Evolutionary conservation across 192 early-diverging fungal species (phyloP).

Genomic region (Thamnidium elegans): DNA sequence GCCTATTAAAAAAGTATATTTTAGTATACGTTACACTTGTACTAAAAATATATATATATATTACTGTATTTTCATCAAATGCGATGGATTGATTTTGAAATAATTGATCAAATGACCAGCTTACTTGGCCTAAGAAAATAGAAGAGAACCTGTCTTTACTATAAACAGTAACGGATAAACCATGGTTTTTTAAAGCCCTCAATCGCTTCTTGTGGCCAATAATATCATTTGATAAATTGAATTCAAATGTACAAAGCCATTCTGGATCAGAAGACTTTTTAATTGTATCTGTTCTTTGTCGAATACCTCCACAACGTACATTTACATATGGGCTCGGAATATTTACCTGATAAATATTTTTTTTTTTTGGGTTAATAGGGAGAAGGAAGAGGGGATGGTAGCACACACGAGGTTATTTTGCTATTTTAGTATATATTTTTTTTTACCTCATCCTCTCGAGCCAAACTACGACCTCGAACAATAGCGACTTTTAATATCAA

Average conservation of each 20-base stretch:
- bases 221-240: constrained; percentile 36
- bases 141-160: constrained; percentile 66
- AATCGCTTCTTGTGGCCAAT: constrained; percentile 10
- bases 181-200: constrained; percentile 34
- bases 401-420: not conserved
- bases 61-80: constrained; percentile 56
- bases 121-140: constrained; percentile 64
- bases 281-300: constrained; percentile 59
- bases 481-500: constrained; percentile 7
- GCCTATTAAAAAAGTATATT: constrained; percentile 25
- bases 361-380: too few relatives aligned
- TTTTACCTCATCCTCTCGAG: constrained; percentile 3
- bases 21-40: constrained; percentile 10
- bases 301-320: constrained; percentile 54
- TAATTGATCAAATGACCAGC: constrained; percentile 56
- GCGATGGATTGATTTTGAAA: constrained; percentile 42
- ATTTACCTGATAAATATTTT: too few relatives aligned
- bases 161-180: constrained; percentile 53
- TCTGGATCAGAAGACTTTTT: constrained; percentile 57
- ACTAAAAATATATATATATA: constrained; percentile 2
- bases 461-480: constrained; percentile 7
- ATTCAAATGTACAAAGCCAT: constrained; percentile 64
- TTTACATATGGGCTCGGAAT: constrained; percentile 41
- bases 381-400: not conserved
- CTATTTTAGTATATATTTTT: not conserved